phyloP scores from a whole-genome alignment of 257 asterid genomes.

The Mentha longifolia region DNA sequence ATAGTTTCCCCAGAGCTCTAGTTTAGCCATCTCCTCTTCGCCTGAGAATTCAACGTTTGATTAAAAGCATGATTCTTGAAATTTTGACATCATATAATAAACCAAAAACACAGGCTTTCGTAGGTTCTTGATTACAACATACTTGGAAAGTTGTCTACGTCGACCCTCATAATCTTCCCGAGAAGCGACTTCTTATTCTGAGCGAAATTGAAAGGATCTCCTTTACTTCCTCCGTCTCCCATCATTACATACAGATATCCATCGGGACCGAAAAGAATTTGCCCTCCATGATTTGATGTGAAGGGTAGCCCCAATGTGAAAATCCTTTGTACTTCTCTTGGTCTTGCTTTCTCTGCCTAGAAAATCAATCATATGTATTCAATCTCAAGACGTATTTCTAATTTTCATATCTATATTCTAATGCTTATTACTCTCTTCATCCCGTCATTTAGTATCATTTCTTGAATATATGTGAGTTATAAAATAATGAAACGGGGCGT shows the following conservation, averaged over 20 bases:
- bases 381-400: conserved; percentile 2
- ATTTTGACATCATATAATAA: not conserved
- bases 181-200: conserved; percentile 90
- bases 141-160: conserved; percentile 77
- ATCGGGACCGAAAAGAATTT: conserved; percentile 80
- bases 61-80: not conserved
- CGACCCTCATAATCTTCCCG: conserved; percentile 84
- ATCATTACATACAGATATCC: conserved; percentile 81
- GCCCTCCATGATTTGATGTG: conserved; percentile 76
- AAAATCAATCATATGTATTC: conserved; percentile 4
- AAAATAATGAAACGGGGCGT: no score
- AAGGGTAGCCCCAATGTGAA: conserved; percentile 87
- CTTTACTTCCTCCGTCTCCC: conserved; percentile 93
- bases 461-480: no score
- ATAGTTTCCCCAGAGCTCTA: conserved; percentile 81
- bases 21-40: conserved; percentile 54
- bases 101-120: not conserved
- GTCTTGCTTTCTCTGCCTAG: conserved; percentile 65
- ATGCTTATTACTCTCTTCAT: not conserved
- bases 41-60: conserved; percentile 45
- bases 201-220: conserved; percentile 77
- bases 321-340: conserved; percentile 72
- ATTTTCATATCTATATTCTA: not conserved
- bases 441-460: no score
- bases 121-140: conserved; percentile 34